A percentile compares a stretch with the other conserved stretches of the same genome.
Evolutionary conservation across 208 protist genomes (phyloP).

Genomic region (Leishmania tarentolae): DNA sequence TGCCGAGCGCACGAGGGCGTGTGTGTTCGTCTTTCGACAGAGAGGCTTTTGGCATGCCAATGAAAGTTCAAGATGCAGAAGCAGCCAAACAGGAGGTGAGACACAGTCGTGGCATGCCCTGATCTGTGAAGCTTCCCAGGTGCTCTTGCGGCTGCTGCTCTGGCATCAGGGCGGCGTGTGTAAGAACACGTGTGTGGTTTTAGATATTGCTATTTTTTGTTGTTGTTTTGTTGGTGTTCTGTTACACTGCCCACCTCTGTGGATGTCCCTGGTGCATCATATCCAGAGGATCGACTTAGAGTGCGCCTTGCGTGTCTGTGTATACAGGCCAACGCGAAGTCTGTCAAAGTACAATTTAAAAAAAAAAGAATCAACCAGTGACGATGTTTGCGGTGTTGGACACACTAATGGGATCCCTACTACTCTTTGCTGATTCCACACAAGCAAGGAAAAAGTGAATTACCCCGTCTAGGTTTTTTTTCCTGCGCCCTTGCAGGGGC

Average conservation of each 20-base stretch:
- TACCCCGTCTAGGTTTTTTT: background rate
- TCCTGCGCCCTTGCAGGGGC: background rate
- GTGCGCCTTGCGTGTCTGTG: background rate
- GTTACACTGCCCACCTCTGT: constrained; percentile 1
- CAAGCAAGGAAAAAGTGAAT: background rate
- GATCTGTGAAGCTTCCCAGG: background rate
- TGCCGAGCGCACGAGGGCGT: background rate
- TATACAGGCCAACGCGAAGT: background rate
- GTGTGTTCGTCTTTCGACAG: background rate
- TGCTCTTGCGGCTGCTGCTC: background rate
- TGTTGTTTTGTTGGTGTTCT: background rate
- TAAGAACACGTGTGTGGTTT: constrained; percentile 1
- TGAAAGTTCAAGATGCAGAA: background rate
- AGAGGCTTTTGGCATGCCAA: background rate
- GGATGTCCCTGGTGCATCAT: background rate
- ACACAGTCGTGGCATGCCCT: background rate
- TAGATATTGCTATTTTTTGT: background rate
- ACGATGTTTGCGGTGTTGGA: background rate
- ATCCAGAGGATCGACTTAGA: background rate
- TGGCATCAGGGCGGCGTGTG: background rate
- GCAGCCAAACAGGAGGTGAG: background rate
- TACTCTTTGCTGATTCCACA: background rate
- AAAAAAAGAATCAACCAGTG: background rate
- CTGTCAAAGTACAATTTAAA: background rate
- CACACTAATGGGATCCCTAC: background rate